These are phyloP conservation scores for Colletotrichum shisoi DNA, from an alignment of 2,329 filamentous ascomycete genomes.

Conservation along the genomic window DNA sequence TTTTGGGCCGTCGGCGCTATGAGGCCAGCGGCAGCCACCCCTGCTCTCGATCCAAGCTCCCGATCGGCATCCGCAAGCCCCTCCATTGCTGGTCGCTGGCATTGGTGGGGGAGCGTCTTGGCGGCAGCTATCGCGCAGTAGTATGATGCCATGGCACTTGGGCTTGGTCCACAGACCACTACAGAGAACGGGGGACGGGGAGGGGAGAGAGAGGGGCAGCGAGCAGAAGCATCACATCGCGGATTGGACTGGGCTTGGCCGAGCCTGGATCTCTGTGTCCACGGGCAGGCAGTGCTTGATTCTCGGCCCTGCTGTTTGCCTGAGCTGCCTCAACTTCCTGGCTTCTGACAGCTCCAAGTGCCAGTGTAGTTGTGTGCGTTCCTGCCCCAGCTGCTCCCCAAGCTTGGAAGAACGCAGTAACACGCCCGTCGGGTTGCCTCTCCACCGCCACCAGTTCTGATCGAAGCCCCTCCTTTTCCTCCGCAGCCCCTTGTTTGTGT, in stretches of 20 bases:
- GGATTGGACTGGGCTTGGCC: conserved; percentile 26
- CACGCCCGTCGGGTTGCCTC: conserved; percentile 32
- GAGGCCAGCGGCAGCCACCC: conserved; percentile 25
- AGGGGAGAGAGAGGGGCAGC: conserved; percentile 23
- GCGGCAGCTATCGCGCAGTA: conserved; percentile 37
- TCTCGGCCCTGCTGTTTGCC: conserved; percentile 21
- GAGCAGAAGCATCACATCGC: conserved; percentile 32
- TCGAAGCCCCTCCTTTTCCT: conserved; percentile 38
- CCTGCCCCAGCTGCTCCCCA: conserved; percentile 12
- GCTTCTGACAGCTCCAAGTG: conserved; percentile 37
- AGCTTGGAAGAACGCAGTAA: conserved; percentile 36
- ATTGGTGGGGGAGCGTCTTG: conserved; percentile 38
- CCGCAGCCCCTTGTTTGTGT: conserved; percentile 35
- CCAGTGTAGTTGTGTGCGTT: neutral
- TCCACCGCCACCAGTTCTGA: conserved; percentile 30
- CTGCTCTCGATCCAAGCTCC: conserved; percentile 33
- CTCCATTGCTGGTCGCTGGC: conserved; percentile 29
- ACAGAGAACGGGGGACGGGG: conserved; percentile 14
- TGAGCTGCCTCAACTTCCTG: conserved; percentile 24
- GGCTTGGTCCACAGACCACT: conserved; percentile 34
- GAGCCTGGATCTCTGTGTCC: neutral
- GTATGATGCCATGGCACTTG: conserved; percentile 39
- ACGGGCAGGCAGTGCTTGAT: conserved; percentile 24
- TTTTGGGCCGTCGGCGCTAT: conserved; percentile 1
- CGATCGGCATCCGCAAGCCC: conserved; percentile 37